Percentiles rank a stretch among this genome's conserved stretches.
These are phyloP conservation scores for Leccinum huronense DNA, from an alignment of 1,284 basidiomycete genomes.

Conservation along the genomic window DNA sequence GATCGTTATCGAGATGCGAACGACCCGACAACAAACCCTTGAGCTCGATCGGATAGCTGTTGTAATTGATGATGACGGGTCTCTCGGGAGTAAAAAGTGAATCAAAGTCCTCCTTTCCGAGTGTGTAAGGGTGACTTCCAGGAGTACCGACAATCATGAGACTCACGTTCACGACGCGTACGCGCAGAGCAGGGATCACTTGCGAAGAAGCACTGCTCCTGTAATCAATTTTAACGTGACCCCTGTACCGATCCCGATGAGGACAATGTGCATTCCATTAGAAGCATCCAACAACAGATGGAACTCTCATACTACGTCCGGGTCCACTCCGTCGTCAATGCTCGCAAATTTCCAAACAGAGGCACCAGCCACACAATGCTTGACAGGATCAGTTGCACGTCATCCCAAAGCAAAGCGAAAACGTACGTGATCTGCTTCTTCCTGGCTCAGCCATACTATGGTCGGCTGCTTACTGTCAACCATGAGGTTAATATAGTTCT, in stretches of 20 bases:
- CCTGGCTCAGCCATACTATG: constrained; percentile 64
- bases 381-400: constrained; percentile 7
- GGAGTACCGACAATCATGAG: constrained; percentile 72
- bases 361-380: constrained; percentile 75
- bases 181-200: constrained; percentile 60
- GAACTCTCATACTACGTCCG: constrained; percentile 55
- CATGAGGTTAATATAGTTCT: constrained; percentile 84
- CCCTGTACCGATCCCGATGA: constrained; percentile 75
- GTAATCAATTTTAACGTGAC: constrained; percentile 77
- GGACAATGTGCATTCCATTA: constrained; percentile 43
- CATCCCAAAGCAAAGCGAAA: not conserved
- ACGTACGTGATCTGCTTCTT: constrained; percentile 59
- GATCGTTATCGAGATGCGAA: constrained; percentile 49
- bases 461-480: constrained; percentile 83
- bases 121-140: constrained; percentile 76
- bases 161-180: constrained; percentile 81
- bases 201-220: constrained; percentile 70
- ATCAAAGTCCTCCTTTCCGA: constrained; percentile 62
- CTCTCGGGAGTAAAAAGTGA: constrained; percentile 70
- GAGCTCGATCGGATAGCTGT: constrained; percentile 74
- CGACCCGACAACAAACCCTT: constrained; percentile 63
- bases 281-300: not conserved
- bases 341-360: constrained; percentile 78
- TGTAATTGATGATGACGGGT: constrained; percentile 80
- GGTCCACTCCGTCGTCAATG: constrained; percentile 58